phyloP scores from a whole-genome alignment of 1,139 yeast species.

The Magnusiomyces starmeri region DNA sequence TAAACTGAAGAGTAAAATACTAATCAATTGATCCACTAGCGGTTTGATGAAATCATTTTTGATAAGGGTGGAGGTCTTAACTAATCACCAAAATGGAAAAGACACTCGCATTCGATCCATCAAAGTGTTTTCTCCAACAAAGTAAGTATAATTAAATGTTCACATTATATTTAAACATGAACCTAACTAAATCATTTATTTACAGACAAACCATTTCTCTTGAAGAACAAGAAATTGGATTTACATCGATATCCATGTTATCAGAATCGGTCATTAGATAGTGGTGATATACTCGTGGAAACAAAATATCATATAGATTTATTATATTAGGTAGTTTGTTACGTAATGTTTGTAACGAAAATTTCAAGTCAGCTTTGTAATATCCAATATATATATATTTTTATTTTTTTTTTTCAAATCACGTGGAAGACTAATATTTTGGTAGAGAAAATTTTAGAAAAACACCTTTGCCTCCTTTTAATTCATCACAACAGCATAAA shows the following conservation, averaged over 20 bases:
- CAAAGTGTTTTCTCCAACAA: constrained; percentile 43
- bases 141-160: constrained; percentile 12
- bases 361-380: no score
- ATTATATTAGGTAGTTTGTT: no score
- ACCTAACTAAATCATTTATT: constrained; percentile 15
- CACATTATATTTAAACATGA: background rate
- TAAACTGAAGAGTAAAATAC: background rate
- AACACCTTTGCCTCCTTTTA: no score
- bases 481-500: no score
- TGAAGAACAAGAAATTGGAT: constrained; percentile 27
- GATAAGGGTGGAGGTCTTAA: constrained; percentile 58
- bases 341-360: no score
- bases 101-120: constrained; percentile 86
- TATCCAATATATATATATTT: no score
- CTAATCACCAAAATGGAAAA: constrained; percentile 93
- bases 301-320: no score
- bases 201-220: constrained; percentile 21
- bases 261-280: constrained; percentile 34
- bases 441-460: no score
- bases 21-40: constrained; percentile 12
- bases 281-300: no score
- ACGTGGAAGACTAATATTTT: no score
- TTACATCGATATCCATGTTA: constrained; percentile 31
- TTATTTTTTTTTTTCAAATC: no score
- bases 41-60: constrained; percentile 67